Percentiles rank a stretch among this genome's conserved stretches.
Conservation (phyloP, 75 land plant species). For the Gnetum montanum region DNA sequence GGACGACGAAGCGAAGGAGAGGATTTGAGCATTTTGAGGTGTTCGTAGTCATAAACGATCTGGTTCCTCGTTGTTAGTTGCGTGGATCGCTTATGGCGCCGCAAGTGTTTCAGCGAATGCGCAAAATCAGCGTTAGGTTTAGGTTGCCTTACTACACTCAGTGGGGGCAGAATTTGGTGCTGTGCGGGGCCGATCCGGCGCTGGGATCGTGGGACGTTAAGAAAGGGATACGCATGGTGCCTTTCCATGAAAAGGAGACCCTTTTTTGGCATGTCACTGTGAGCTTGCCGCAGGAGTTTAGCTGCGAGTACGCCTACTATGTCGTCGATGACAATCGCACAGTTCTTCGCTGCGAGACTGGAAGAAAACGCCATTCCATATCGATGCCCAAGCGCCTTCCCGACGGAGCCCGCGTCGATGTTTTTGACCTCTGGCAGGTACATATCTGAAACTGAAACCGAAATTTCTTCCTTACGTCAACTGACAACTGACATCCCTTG, state of each 20-base stretch:
- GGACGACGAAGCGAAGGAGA: no score
- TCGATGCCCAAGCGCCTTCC: slow-evolving; percentile 33
- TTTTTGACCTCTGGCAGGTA: slow-evolving; percentile 96
- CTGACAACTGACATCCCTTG: no score
- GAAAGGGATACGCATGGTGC: slow-evolving; percentile 44
- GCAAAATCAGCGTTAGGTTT: slow-evolving; percentile 38
- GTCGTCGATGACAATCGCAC: slow-evolving; percentile 71
- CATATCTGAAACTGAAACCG: neutral
- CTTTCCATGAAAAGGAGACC: slow-evolving; percentile 53
- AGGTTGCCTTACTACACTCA: slow-evolving; percentile 71
- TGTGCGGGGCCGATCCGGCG: slow-evolving; percentile 64
- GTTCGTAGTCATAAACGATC: no score
- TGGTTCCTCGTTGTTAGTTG: no score
- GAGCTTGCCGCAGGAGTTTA: slow-evolving; percentile 42
- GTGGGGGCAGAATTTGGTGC: slow-evolving; percentile 83
- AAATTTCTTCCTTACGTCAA: no score
- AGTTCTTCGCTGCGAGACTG: slow-evolving; percentile 64
- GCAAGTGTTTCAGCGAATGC: slow-evolving; percentile 2
- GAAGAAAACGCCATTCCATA: slow-evolving; percentile 42
- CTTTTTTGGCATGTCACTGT: slow-evolving; percentile 69
- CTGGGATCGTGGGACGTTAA: slow-evolving; percentile 71
- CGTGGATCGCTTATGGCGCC: no score
- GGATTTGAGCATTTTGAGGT: no score
- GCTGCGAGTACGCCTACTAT: slow-evolving; percentile 57
- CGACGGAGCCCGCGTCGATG: slow-evolving; percentile 46